phyloP scores from a whole-genome alignment of 164 flowering plant genomes.

The Macadamia tetraphylla region DNA sequence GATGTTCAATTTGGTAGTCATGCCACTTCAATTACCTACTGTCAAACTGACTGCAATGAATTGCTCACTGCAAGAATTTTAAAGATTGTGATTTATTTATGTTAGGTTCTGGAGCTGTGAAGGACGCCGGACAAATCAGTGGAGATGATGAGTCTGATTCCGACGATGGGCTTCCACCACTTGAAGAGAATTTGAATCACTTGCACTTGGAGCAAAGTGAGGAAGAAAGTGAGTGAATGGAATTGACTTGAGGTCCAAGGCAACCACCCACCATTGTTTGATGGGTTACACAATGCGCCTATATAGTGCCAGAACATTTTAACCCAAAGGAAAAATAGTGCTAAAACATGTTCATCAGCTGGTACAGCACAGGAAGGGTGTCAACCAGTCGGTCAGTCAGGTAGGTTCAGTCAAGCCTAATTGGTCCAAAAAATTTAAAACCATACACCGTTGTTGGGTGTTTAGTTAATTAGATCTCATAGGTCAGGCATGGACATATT shows the following conservation, averaged over 20 bases:
- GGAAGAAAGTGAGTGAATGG: slow-evolving; percentile 34
- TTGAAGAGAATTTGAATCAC: slow-evolving; percentile 61
- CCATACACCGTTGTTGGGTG: too few species aligned
- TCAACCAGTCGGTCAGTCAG: too few species aligned
- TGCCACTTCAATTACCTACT: background rate
- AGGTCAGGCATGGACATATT: too few species aligned
- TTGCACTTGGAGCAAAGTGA: slow-evolving; percentile 38
- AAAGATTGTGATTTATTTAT: background rate
- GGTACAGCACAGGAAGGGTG: too few species aligned
- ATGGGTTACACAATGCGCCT: too few species aligned
- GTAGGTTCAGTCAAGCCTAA: too few species aligned
- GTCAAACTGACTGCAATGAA: background rate
- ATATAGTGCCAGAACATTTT: too few species aligned
- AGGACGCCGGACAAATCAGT: slow-evolving; percentile 3
- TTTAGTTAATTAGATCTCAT: too few species aligned
- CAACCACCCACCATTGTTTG: too few species aligned
- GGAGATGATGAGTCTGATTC: slow-evolving; percentile 41
- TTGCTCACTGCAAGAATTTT: background rate
- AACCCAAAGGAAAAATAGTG: too few species aligned
- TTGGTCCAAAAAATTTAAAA: too few species aligned
- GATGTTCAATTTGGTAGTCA: background rate
- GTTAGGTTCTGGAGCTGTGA: slow-evolving; percentile 16
- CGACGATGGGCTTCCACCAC: slow-evolving; percentile 83
- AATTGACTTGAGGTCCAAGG: background rate
- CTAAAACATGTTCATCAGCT: too few species aligned